Conservation (phyloP, 306 rosid species). For the Ziziphus jujuba region DNA sequence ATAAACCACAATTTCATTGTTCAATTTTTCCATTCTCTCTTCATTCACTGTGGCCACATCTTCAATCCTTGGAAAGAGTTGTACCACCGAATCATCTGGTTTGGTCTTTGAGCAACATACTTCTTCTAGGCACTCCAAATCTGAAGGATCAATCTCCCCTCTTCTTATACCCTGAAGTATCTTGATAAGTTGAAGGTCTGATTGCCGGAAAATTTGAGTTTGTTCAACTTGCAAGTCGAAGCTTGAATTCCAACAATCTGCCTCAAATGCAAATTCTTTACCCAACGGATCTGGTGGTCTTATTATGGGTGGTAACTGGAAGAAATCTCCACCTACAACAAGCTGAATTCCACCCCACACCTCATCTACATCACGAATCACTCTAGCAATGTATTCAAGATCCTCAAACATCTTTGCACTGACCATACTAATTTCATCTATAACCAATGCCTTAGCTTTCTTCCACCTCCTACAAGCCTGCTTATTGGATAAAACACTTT, state of each 20-base stretch:
- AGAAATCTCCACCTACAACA: slow-evolving; percentile 63
- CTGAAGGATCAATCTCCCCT: slow-evolving; percentile 37
- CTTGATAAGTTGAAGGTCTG: slow-evolving; percentile 39
- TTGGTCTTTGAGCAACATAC: slow-evolving; percentile 15
- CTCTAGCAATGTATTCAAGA: slow-evolving; percentile 43
- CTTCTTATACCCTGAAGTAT: slow-evolving; percentile 53
- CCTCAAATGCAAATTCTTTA: slow-evolving; percentile 55
- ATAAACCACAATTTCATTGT: slow-evolving; percentile 28
- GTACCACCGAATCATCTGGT: slow-evolving; percentile 41
- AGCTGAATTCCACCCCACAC: slow-evolving; percentile 71
- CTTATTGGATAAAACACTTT: neutral
- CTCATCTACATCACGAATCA: slow-evolving; percentile 10
- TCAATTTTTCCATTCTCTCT: slow-evolving; percentile 36
- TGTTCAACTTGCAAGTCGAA: slow-evolving; percentile 47
- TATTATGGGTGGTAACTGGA: slow-evolving; percentile 52
- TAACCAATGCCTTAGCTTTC: slow-evolving; percentile 45
- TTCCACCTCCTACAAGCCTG: slow-evolving; percentile 42
- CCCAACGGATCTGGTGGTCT: neutral
- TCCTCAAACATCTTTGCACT: slow-evolving; percentile 38
- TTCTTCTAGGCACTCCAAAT: slow-evolving; percentile 28
- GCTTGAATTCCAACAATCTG: slow-evolving; percentile 52
- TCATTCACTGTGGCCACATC: slow-evolving; percentile 46
- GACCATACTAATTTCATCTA: slow-evolving; percentile 64
- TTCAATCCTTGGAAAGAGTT: slow-evolving; percentile 42
- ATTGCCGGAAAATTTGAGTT: slow-evolving; percentile 49